Base-by-base conservation (phyloP, 305 asterid species). In the Fraxinus ornus region DNA sequence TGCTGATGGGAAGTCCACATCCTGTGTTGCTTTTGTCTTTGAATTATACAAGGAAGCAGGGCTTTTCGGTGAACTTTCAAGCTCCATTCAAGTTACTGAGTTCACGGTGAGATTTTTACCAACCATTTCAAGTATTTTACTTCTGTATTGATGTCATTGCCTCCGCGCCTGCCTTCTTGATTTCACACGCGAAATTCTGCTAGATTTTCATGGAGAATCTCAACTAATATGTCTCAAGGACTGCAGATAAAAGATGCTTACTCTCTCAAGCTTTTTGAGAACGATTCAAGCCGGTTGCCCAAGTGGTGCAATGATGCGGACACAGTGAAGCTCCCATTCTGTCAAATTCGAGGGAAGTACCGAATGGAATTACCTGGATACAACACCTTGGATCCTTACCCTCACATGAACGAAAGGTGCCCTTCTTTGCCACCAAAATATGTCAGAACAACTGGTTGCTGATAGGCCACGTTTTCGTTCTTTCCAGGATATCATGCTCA, bases 31-130 rank as follows among this genome's bases (percentile, higher is more conserved):
- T 86, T 95, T 87, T 82, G 93, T 95, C 80, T 93, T 92, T 52
- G 98, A 94, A 86, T 80, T 95, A 83, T 95, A 95, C 90, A 93
- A 95, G 89, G 98, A 88, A 85, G 99, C 94, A 22, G 99, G 99
- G 77, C 80, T 95, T 84, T 93, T 95, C 78, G 98, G 94, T 75
- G 77, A 82, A 66, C 90, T 94, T 68, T 89, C 96, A 36, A 88
- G 82, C 83, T 88, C 94, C 74, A 89, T 95, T 85, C 93, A 93
- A 91, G 97, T 93, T 79, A 95, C 99, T 19, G 99, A 95, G 90
- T 95, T 95, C 83, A 95, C 99, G 79, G 99, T 95, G 73, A 90
- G 97, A 88, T 32, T 76, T 78, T 78, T 36, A 30, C 8, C 17
- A 47, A 72, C 52, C 8, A 60, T 47, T 72, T 64, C 32, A 68